Percentiles rank a stretch among this genome's conserved stretches.
Conservation (phyloP, 1,284 basidiomycete genomes). For the Hemileccinum hortonii region DNA sequence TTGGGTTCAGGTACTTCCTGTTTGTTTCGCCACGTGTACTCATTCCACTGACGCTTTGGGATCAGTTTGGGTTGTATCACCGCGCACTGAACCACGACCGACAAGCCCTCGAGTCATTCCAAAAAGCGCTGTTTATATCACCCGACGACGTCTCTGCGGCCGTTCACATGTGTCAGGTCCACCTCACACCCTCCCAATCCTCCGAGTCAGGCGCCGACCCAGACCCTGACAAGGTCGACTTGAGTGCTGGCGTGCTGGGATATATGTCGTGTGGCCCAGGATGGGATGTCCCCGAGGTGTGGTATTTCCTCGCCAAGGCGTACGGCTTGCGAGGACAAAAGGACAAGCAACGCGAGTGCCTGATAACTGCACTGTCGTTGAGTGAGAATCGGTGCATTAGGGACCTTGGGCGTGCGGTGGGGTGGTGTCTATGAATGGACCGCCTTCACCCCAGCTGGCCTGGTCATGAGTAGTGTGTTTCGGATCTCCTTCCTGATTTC, state of each 20-base stretch:
- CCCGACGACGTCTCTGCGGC: slow-evolving; percentile 76
- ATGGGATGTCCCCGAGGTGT: slow-evolving; percentile 90
- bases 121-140: slow-evolving; percentile 79
- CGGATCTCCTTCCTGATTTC: too few relatives aligned
- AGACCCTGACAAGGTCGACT: slow-evolving; percentile 59
- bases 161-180: slow-evolving; percentile 73
- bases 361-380: slow-evolving; percentile 70
- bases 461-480: neutral
- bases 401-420: slow-evolving; percentile 61
- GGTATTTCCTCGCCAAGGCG: slow-evolving; percentile 84
- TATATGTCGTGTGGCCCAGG: slow-evolving; percentile 65
- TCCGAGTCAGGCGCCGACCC: slow-evolving; percentile 23
- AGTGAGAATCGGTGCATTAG: slow-evolving; percentile 68
- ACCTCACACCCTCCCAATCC: slow-evolving; percentile 48
- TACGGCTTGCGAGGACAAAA: slow-evolving; percentile 72
- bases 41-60: neutral
- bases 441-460: neutral
- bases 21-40: neutral
- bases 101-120: slow-evolving; percentile 71
- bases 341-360: slow-evolving; percentile 72
- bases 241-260: slow-evolving; percentile 68
- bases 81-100: slow-evolving; percentile 54
- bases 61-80: slow-evolving; percentile 77
- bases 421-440: slow-evolving; percentile 61
- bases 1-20: slow-evolving; percentile 81